Conservation (phyloP, 2,329 filamentous ascomycete species). For the Verticillium nonalfalfae region DNA sequence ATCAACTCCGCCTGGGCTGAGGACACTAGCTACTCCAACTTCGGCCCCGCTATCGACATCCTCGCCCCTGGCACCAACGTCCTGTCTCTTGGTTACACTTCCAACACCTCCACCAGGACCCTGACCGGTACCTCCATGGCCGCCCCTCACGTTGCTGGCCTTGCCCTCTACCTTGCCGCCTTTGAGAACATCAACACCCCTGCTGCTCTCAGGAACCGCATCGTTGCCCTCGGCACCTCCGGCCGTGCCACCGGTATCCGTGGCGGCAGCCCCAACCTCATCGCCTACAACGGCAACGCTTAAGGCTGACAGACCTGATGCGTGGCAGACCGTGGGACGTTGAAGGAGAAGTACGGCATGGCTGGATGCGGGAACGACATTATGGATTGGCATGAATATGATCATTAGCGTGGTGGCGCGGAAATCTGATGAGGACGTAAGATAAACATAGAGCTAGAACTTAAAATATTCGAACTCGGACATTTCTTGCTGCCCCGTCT, state of each 20-base stretch:
- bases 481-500: not conserved
- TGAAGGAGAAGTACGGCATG: not conserved
- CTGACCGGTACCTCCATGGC: slow-evolving; percentile 33
- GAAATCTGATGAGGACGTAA: not conserved
- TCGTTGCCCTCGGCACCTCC: slow-evolving; percentile 33
- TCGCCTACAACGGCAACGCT: slow-evolving; percentile 46
- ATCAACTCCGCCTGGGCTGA: slow-evolving; percentile 29
- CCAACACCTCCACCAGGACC: slow-evolving; percentile 50
- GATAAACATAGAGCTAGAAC: not conserved
- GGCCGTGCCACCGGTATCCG: slow-evolving; percentile 32
- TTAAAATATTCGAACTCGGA: not conserved
- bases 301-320: not conserved
- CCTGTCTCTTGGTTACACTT: slow-evolving; percentile 38
- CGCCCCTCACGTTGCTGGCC: slow-evolving; percentile 13
- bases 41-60: slow-evolving; percentile 37
- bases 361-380: not conserved
- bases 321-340: not conserved
- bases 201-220: slow-evolving; percentile 37
- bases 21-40: slow-evolving; percentile 42
- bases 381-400: not conserved
- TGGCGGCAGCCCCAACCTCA: slow-evolving; percentile 39
- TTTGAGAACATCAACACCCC: slow-evolving; percentile 29
- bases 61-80: slow-evolving; percentile 42
- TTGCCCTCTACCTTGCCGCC: slow-evolving; percentile 19
- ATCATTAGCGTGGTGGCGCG: not conserved